Evolutionary conservation across 441 rosid genomes (phyloP), one percentile per base, ranked within the genome.

Genomic region (Kokia cookei): DNA sequence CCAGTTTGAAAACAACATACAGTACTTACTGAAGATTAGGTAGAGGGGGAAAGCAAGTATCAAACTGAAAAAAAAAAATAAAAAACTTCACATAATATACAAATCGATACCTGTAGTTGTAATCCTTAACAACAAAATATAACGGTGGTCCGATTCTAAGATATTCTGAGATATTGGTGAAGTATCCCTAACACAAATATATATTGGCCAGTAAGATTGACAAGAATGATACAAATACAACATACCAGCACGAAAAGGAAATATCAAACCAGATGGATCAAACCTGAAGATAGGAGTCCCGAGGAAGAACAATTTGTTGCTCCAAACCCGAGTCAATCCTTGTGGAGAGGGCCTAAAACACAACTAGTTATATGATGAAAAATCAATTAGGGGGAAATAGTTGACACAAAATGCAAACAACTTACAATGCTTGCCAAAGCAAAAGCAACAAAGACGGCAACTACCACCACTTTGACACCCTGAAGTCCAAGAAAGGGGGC

Each of bases 271-370:
- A 54, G 64, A 70, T 12, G 35, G 72, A 65, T 69, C 50, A 61
- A 87, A 94, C 99, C 97, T 96, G 99, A 82, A 96, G 96, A 84
- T 93, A 96, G 1, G 99, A 96, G 80, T 96, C 98, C 54, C 86
- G 88, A 19, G 99, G 98, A 85, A 96, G 99, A 81, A 96, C 99
- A 86, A 93, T 90, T 81, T 92, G 86, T 81, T 96, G 98, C 77
- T 96, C 99, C 88, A 96, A 82, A 80, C 99, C 99, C 74, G 99
- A 91, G 81, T 96, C 94, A 71, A 96, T 80, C 81, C 99, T 86
- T 61, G 98, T 90, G 69, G 92, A 82, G 69, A 96, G 79, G 29
- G 97, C 97, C 98, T 96, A 76, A 64, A 60, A 74, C 65, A 57
- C 51, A 55, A 54, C 27, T 67, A 73, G 19, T 76, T 40, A 48